Base-by-base conservation (phyloP, 1,284 basidiomycete genomes). In the Apiotrichum gamsii region DNA sequence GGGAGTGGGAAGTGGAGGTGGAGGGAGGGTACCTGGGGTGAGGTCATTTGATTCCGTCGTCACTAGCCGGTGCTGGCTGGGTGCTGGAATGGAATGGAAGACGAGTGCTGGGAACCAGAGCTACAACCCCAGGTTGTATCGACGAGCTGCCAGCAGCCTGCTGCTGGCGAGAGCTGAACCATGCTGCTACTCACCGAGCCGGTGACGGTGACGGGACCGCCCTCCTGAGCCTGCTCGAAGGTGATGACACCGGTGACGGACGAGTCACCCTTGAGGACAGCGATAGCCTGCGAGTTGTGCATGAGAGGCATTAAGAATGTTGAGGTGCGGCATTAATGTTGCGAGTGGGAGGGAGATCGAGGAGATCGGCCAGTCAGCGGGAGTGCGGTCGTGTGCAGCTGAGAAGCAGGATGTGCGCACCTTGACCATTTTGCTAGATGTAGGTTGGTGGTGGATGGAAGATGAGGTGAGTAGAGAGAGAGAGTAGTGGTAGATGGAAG, bases 231-330 rank as follows among this genome's bases (percentile, higher is more conserved):
- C 67, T 88, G 85, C 35, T 76, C 74, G 69, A 88, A 86, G 36
- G 74, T 77, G 51, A 87, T 79, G 21, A 76, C 80, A 43, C 86
- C 85, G 40, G 73, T 72, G 45, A 83, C 81, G 50, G 72, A 65
- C 8, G 81, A 62, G 49, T 79, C 77, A 39, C 84, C 83, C 52
- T 76, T 78, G 60, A 88, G 74, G 21, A 85, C 76, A 23, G 78
- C 83, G 38, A 83, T 76, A 31, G 84, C 85, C 84, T 84, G 51
- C 19, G 36, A n/a, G n/a, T 28, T 4, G 33, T n/a, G n/a, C n/a
- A 43, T 25, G 23, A 31, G 18, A 29, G 25, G 36, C 29, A 33
- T 19, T 21, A 14, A 32, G 11, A 25, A 25, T 15, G 5, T 13
- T 20, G 21, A 16, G 18, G 24, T 24, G 39, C 24, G 32, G 21